phyloP scores from a whole-genome alignment of 164 flowering plant genomes.

The Platanus orientalis region DNA sequence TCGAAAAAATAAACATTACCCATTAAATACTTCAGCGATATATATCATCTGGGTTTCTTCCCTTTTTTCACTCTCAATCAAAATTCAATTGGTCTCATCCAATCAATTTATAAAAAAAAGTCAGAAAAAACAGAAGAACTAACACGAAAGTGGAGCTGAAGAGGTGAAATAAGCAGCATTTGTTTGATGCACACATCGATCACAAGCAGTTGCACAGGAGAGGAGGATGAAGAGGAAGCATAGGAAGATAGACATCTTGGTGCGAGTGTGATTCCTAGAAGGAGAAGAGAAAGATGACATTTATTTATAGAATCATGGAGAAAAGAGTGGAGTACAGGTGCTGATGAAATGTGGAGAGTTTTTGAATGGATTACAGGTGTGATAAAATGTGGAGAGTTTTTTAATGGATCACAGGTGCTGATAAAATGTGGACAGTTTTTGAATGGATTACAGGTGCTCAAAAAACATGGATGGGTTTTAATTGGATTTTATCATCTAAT shows the following conservation, averaged over 20 bases:
- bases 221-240: slow-evolving; percentile 32
- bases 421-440: no score
- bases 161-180: slow-evolving; percentile 59
- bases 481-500: no score
- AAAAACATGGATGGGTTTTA: no score
- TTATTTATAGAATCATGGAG: no score
- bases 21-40: background rate
- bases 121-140: slow-evolving; percentile 5
- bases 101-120: background rate
- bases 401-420: no score
- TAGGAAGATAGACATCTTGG: slow-evolving; percentile 36
- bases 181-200: slow-evolving; percentile 66
- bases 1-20: slow-evolving; percentile 4
- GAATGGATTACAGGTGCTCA: no score
- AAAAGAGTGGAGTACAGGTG: no score
- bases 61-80: background rate
- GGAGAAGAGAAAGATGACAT: no score
- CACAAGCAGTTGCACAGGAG: slow-evolving; percentile 60
- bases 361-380: no score
- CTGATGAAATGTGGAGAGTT: no score
- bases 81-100: background rate
- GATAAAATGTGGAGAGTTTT: no score
- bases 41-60: slow-evolving; percentile 14
- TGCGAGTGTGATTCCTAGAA: no score
- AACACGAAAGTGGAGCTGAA: slow-evolving; percentile 52